A percentile compares a stretch with the other conserved stretches of the same genome.
Conservation (phyloP, 257 asterid genomes). For the Solanum appendiculatum region DNA sequence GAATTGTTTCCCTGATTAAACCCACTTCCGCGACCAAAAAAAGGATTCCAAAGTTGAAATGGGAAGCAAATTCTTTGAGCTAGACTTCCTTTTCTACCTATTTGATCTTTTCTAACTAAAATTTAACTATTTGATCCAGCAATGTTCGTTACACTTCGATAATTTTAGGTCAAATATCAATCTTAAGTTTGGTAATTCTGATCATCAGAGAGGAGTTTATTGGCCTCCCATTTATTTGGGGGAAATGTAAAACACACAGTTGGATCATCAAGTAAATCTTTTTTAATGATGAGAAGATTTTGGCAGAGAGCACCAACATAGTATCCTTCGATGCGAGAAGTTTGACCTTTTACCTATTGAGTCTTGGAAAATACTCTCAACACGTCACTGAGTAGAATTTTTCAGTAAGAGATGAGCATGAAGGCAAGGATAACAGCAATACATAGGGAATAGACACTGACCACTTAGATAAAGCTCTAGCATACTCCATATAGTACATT, state of each 20-base stretch:
- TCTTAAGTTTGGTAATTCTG: background rate
- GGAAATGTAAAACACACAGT: background rate
- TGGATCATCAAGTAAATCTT: background rate
- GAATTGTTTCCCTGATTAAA: background rate
- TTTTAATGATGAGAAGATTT: background rate
- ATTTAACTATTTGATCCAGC: background rate
- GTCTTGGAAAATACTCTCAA: background rate
- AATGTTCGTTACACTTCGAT: background rate
- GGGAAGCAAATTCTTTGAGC: background rate
- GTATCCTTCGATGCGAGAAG: background rate
- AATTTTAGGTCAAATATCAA: background rate
- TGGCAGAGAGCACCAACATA: background rate
- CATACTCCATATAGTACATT: background rate
- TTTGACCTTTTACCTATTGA: background rate
- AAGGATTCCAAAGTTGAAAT: background rate
- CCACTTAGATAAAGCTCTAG: background rate
- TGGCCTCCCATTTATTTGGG: background rate
- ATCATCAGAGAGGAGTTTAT: background rate
- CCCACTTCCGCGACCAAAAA: background rate
- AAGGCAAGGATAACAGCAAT: background rate
- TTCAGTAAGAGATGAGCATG: background rate
- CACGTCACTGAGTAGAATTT: background rate
- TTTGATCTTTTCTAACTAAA: background rate
- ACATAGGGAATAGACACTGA: background rate
- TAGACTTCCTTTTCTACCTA: background rate